Evolutionary conservation across 2,329 filamentous ascomycete species (phyloP), one percentile per base, ranked within the genome.

Genomic region (Calonectria naviculata): DNA sequence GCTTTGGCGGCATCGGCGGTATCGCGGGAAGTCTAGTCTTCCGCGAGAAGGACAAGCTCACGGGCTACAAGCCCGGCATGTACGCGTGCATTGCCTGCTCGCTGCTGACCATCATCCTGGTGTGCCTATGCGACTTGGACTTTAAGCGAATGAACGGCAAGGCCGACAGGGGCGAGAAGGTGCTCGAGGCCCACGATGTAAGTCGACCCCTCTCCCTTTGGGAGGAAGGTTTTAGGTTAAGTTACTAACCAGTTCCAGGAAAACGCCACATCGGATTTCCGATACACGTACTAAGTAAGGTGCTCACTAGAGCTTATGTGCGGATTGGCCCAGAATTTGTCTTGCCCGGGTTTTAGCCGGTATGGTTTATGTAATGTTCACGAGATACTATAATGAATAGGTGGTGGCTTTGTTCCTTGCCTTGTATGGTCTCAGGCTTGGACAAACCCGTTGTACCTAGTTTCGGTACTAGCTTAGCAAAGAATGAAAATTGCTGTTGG

Each of bases 21-120:
- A 97, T 97, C 73, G 89, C 90, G 1, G 93, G 93, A 29, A 90
- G 89, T 75, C 85, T 94, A 68, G 91, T 96, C 13, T 97, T 96
- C 83, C 87, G 91, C 75, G 78, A 83, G 65, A 79, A 91, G 81
- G 90, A 92, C 78, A 78, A 78, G 72, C 77, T 80, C 10, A 88
- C 88, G 1, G 81, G 81, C 4, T 92, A 92, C 80, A 84, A 80
- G 76, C 89, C 89, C 0, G 89, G 89, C 28, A 81, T 90, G 75
- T 90, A 86, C 66, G 85, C 88, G 6, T 89, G 88, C 79, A 88
- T 91, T 49, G 85, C 88, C 1, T 87, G 85, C 73, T 84, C 82
- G 28, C 75, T 87, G 2, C 72, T 90, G 54, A 87, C 80, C 28
- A 77, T 90, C 3, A 31, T 89, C 5, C 71, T 89, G 21, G 87